Conservation (phyloP, 768 basidiomycete species). For the Pisolithus sp. region DNA sequence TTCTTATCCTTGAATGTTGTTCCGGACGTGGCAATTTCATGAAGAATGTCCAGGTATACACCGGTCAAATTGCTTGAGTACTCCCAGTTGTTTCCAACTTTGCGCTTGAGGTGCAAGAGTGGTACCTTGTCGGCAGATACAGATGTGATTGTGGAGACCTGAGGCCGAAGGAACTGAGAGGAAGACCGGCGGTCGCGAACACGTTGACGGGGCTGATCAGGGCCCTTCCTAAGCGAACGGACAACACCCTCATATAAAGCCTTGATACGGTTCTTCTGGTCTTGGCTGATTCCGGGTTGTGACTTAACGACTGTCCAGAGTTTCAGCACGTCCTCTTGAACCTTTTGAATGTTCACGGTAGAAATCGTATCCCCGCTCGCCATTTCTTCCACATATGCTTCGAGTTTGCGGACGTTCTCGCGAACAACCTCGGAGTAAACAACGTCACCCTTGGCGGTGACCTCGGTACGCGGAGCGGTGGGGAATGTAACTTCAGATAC, state of each 20-base stretch:
- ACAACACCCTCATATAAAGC: constrained; percentile 95
- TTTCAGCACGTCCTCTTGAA: constrained; percentile 93
- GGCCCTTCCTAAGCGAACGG: constrained; percentile 77
- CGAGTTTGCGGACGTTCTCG: constrained; percentile 93
- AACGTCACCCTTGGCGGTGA: constrained; percentile 91
- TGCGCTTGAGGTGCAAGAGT: constrained; percentile 93
- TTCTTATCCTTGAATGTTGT: constrained; percentile 99
- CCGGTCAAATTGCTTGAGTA: constrained; percentile 96
- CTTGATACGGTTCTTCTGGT: constrained; percentile 94
- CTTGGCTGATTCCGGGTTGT: constrained; percentile 93
- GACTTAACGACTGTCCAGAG: constrained; percentile 97
- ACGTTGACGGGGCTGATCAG: constrained; percentile 53
- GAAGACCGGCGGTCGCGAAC: constrained; percentile 81
- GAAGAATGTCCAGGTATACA: constrained; percentile 92
- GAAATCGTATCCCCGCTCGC: constrained; percentile 88
- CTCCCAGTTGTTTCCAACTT: constrained; percentile 91
- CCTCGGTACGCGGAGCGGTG: constrained; percentile 92
- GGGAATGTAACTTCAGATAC: constrained; percentile 81
- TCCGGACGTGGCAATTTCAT: constrained; percentile 97
- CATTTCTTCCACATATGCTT: constrained; percentile 98
- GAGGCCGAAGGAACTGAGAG: constrained; percentile 94
- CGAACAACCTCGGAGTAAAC: constrained; percentile 93
- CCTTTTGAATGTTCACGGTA: constrained; percentile 91
- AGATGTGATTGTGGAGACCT: constrained; percentile 61
- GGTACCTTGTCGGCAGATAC: constrained; percentile 87